phyloP scores from a whole-genome alignment of 805 yeast species.

The Millerozyma acaciae region DNA sequence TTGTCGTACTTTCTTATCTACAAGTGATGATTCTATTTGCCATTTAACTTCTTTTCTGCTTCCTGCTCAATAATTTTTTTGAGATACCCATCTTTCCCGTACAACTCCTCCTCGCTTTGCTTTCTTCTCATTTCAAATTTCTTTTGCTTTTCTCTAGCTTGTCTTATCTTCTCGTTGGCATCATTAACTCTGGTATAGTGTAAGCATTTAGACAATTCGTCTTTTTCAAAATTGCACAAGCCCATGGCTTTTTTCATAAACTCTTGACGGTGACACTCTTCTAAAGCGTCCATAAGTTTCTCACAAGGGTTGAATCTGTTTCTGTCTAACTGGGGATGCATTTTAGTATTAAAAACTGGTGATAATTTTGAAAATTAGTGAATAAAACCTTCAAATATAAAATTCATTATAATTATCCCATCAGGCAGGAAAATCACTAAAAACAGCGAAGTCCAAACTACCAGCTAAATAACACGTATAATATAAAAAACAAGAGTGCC shows the following conservation, averaged over 20 bases:
- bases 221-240: slow-evolving; percentile 78
- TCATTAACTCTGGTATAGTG: slow-evolving; percentile 69
- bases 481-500: background rate
- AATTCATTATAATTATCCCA: no score
- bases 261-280: slow-evolving; percentile 77
- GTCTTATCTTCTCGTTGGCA: slow-evolving; percentile 51
- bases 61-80: slow-evolving; percentile 55
- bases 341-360: slow-evolving; percentile 8
- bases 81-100: slow-evolving; percentile 70
- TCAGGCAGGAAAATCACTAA: background rate
- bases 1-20: background rate
- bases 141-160: slow-evolving; percentile 55
- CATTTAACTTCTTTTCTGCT: slow-evolving; percentile 9
- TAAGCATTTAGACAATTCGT: slow-evolving; percentile 72
- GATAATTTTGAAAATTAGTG: background rate
- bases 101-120: slow-evolving; percentile 68
- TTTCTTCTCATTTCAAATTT: slow-evolving; percentile 55
- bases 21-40: slow-evolving; percentile 1
- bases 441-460: background rate
- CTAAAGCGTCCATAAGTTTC: slow-evolving; percentile 79
- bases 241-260: slow-evolving; percentile 73
- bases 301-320: slow-evolving; percentile 56
- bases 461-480: background rate
- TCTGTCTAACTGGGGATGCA: slow-evolving; percentile 46
- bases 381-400: no score